Conservation (phyloP, 257 asterid genomes). For the Salvia miltiorrhiza region DNA sequence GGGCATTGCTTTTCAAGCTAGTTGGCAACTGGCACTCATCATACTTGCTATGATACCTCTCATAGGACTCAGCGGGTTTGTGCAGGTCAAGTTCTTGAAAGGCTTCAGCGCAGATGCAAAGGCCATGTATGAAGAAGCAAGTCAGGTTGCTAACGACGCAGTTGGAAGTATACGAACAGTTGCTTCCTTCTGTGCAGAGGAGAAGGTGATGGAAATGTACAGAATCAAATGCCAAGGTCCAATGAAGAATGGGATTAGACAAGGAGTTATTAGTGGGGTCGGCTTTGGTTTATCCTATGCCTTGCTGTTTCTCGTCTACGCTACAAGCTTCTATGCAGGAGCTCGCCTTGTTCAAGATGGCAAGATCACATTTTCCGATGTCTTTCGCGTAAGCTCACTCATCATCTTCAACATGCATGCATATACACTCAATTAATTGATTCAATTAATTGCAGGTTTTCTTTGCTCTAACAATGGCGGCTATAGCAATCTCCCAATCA, state of each 20-base stretch:
- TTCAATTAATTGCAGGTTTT: constrained; percentile 91
- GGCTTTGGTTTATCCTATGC: constrained; percentile 69
- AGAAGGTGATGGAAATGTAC: constrained; percentile 70
- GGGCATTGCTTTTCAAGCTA: constrained; percentile 62
- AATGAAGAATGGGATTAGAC: constrained; percentile 54
- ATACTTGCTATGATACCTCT: constrained; percentile 53
- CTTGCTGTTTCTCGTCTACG: constrained; percentile 62
- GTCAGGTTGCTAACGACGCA: constrained; percentile 87
- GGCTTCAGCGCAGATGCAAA: constrained; percentile 67
- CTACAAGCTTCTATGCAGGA: constrained; percentile 87
- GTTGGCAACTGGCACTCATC: constrained; percentile 72
- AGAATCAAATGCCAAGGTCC: constrained; percentile 76
- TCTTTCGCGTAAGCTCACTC: constrained; percentile 87
- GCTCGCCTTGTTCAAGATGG: constrained; percentile 75
- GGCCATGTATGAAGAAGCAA: constrained; percentile 83
- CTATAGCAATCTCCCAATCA: constrained; percentile 78
- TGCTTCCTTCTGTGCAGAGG: constrained; percentile 91
- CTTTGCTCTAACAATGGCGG: constrained; percentile 84
- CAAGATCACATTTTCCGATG: constrained; percentile 61
- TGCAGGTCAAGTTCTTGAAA: constrained; percentile 45
- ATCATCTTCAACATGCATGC: too few species aligned
- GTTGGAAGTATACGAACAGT: constrained; percentile 84
- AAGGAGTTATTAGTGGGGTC: constrained; percentile 68
- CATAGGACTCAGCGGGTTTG: constrained; percentile 44
- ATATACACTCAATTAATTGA: too few species aligned